Evolutionary conservation across 2,329 filamentous ascomycete genomes (phyloP), one percentile per base, ranked within the genome.

Genomic region (Claviceps paspali): DNA sequence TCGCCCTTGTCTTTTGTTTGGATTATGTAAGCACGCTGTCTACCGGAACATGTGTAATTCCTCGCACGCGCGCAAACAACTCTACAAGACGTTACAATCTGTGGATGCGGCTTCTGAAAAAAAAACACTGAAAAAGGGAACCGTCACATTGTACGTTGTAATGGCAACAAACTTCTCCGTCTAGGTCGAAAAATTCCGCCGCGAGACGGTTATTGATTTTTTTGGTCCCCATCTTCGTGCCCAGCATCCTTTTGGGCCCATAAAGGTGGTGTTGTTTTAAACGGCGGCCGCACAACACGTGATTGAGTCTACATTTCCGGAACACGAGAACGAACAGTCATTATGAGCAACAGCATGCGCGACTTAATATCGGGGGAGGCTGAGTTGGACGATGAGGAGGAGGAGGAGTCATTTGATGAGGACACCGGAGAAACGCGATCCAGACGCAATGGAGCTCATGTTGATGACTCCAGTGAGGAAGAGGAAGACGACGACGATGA

Each of bases 401-500:
- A 88, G 37, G 85, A 92, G 43, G 84, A 82, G 50, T 84, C 81
- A 8, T 80, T 80, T 43, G 80, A 85, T 49, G 84, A 87, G 46
- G 82, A 84, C 43, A 77, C 70, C 19, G 81, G 76, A 36, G 71
- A 81, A 49, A 57, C 63, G 33, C 64, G 61, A 32, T 47, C 58
- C 36, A 64, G 65, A 52, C 57, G 65, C 41, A 51, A 45, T n/a
- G 24, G 46, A 21, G 41, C 41, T 31, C 49, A 41, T 5, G 60
- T 84, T 38, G 79, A 88, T 50, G 86, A 94, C 59, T 93, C 84
- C 0, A 92, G 83, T 49, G 86, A 93, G 49, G 86, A 94, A 52
- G 86, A 92, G 44, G 84, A 93, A 24, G 84, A 92, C 38, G 85
- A 94, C 41, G 86, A 94, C 41, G 86, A 94, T 47, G 82, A 86